Percentiles rank a stretch among this genome's conserved stretches.
These are phyloP conservation scores for Entophlyctis helioformis DNA, from an alignment of 192 early-diverging fungal species.

Conservation along the genomic window DNA sequence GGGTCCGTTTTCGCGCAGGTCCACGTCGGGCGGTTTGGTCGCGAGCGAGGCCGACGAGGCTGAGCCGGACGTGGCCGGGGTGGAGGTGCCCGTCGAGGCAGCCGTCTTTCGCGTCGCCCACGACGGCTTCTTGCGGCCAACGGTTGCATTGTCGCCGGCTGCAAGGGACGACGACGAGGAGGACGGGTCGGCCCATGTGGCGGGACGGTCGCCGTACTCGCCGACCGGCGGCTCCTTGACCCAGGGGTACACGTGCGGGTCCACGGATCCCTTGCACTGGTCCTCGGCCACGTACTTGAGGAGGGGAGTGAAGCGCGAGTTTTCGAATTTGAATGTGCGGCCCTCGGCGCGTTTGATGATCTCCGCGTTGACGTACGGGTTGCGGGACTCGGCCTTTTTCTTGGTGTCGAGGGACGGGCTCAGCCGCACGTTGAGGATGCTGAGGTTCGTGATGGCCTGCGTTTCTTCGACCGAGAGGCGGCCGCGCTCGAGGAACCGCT, in stretches of 20 bases:
- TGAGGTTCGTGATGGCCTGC: constrained; percentile 67
- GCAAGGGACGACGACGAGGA: too few relatives aligned
- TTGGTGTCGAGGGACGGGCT: constrained; percentile 38
- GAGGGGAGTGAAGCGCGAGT: constrained; percentile 62
- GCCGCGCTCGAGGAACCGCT: constrained; percentile 51
- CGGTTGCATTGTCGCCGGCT: too few relatives aligned
- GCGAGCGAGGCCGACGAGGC: not conserved
- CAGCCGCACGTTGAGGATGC: constrained; percentile 55
- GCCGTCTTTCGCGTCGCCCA: constrained; percentile 12
- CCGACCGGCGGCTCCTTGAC: constrained; percentile 39
- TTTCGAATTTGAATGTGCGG: constrained; percentile 37
- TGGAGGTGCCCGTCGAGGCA: not conserved
- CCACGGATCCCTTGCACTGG: constrained; percentile 29
- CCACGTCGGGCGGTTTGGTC: constrained; percentile 7
- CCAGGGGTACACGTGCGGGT: constrained; percentile 51
- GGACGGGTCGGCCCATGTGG: constrained; percentile 14
- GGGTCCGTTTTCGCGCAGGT: constrained; percentile 38
- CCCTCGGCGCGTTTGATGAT: not conserved
- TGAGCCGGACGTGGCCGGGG: not conserved
- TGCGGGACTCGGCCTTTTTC: not conserved
- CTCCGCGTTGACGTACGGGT: not conserved
- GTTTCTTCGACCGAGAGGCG: constrained; percentile 48
- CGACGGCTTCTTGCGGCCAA: constrained; percentile 6
- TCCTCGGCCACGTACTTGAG: constrained; percentile 52
- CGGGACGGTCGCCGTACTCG: constrained; percentile 9